phyloP scores from a whole-genome alignment of 1,284 basidiomycete genomes.

The Austroboletus sp. region DNA sequence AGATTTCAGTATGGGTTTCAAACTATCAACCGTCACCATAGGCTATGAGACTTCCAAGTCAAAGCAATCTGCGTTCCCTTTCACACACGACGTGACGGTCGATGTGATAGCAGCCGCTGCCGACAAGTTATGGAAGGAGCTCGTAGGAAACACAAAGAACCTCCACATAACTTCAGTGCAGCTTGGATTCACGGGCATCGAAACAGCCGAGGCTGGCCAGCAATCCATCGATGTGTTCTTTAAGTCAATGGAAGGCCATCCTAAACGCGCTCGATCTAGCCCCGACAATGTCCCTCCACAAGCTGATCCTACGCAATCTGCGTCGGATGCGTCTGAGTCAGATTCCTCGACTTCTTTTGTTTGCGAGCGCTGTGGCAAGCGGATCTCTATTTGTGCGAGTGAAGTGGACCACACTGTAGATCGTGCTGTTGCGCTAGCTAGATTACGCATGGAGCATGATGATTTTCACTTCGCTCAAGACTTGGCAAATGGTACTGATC shows the following conservation, averaged over 20 bases:
- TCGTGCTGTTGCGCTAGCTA: constrained; percentile 38
- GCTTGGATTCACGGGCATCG: constrained; percentile 80
- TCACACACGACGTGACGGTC: constrained; percentile 62
- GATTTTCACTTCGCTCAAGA: constrained; percentile 85
- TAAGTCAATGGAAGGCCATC: constrained; percentile 29
- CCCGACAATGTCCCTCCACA: constrained; percentile 1
- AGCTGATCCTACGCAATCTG: neutral
- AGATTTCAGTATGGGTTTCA: neutral
- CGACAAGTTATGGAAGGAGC: constrained; percentile 82
- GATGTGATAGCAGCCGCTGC: constrained; percentile 75
- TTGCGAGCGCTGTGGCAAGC: constrained; percentile 52
- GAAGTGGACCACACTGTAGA: constrained; percentile 25
- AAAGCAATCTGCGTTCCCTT: constrained; percentile 81
- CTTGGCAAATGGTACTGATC: constrained; percentile 42
- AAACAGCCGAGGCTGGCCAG: constrained; percentile 74
- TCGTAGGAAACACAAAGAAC: constrained; percentile 48
- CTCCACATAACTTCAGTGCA: constrained; percentile 71
- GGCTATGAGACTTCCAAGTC: constrained; percentile 65
- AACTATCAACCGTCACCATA: constrained; percentile 25
- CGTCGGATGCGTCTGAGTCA: constrained; percentile 1
- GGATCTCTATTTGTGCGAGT: constrained; percentile 29
- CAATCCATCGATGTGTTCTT: constrained; percentile 85
- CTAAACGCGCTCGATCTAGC: constrained; percentile 23
- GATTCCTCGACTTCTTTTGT: constrained; percentile 34
- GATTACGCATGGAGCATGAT: constrained; percentile 64